These are phyloP conservation scores for Floccularia luteovirens DNA, from an alignment of 768 basidiomycete genomes.

Conservation along the genomic window DNA sequence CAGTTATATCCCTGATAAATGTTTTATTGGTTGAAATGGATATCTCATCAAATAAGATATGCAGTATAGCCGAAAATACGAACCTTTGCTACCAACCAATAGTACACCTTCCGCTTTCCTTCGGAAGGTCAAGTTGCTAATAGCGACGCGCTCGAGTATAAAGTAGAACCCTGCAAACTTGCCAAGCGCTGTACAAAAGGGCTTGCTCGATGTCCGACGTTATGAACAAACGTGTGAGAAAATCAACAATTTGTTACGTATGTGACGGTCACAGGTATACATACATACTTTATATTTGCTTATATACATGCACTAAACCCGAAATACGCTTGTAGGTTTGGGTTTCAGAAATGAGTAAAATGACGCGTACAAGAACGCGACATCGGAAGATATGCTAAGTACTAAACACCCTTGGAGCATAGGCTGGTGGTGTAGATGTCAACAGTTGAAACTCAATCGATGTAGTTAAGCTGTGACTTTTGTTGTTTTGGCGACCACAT, in stretches of 20 bases:
- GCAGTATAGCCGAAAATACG: conserved; percentile 13
- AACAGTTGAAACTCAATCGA: too few relatives aligned
- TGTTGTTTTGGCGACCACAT: background rate
- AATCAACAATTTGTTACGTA: conserved; percentile 10
- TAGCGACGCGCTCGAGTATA: too few relatives aligned
- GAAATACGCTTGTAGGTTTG: conserved; percentile 1
- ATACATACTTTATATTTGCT: background rate
- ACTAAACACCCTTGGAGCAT: too few relatives aligned
- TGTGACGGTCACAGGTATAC: conserved; percentile 7
- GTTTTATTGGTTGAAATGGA: conserved; percentile 22
- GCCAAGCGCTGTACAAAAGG: conserved; percentile 5
- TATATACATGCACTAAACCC: background rate
- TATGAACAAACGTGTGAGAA: conserved; percentile 19
- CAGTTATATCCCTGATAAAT: conserved; percentile 16
- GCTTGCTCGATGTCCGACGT: conserved; percentile 20
- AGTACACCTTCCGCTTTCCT: too few relatives aligned
- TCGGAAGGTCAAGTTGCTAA: too few relatives aligned
- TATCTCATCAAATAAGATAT: conserved; percentile 23
- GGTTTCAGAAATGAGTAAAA: too few relatives aligned
- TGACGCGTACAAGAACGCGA: too few relatives aligned
- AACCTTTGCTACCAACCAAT: conserved; percentile 4
- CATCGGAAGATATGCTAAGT: too few relatives aligned
- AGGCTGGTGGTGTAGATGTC: too few relatives aligned
- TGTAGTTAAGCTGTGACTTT: too few relatives aligned
- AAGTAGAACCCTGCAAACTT: conserved; percentile 1